Evolutionary conservation across 805 yeast genomes (phyloP).

Genomic region (Lipomyces sp.): DNA sequence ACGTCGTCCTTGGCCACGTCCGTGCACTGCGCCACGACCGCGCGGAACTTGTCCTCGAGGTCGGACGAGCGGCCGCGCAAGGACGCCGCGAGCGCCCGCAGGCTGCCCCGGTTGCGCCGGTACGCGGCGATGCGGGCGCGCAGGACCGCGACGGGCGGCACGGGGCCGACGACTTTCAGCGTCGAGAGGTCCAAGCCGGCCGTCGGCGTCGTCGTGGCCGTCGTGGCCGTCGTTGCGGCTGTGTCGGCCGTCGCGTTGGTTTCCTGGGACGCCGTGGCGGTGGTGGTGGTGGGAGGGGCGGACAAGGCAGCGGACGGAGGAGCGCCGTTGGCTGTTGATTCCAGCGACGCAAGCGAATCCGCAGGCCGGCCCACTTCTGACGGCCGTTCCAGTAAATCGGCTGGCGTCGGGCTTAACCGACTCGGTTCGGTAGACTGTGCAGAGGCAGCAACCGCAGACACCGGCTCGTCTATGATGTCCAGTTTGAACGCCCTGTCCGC

Average conservation of each 20-base stretch:
- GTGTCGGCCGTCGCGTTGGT: neutral
- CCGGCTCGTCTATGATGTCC: constrained; percentile 43
- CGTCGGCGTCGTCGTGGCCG: neutral
- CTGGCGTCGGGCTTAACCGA: neutral
- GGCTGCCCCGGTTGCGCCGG: constrained; percentile 58
- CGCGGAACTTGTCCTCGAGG: constrained; percentile 73
- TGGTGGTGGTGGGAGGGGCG: too few relatives aligned
- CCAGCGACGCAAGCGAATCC: too few relatives aligned
- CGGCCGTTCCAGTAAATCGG: neutral
- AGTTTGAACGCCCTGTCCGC: constrained; percentile 91
- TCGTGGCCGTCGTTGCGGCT: neutral
- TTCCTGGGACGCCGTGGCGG: too few relatives aligned
- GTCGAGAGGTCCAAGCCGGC: neutral
- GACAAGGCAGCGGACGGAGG: too few relatives aligned
- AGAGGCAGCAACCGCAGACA: neutral
- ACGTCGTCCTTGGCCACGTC: constrained; percentile 80
- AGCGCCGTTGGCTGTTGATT: too few relatives aligned
- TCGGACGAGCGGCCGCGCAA: constrained; percentile 54
- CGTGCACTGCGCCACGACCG: constrained; percentile 85
- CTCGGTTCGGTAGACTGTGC: neutral
- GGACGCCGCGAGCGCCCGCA: constrained; percentile 51
- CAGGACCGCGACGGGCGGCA: constrained; percentile 53
- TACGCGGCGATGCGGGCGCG: constrained; percentile 82
- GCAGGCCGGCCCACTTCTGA: neutral
- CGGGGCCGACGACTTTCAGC: constrained; percentile 15